Percentiles rank a stretch among this genome's conserved stretches.
Evolutionary conservation across 345 rosid species (phyloP).

Genomic region (Salix purpurea): DNA sequence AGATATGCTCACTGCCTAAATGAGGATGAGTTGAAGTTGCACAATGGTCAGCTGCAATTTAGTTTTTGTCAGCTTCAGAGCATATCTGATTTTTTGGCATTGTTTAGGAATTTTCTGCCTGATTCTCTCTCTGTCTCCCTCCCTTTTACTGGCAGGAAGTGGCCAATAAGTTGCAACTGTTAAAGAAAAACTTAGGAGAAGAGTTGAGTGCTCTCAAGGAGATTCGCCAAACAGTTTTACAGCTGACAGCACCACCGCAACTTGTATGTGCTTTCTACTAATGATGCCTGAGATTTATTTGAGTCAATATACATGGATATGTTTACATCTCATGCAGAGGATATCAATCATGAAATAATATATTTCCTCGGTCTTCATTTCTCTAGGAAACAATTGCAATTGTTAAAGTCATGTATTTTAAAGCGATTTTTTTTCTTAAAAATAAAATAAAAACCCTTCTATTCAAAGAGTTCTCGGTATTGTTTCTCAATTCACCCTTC

Average conservation of each 20-base stretch:
- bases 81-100: neutral
- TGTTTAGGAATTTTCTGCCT: slow-evolving; percentile 4
- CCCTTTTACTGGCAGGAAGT: slow-evolving; percentile 52
- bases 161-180: slow-evolving; percentile 45
- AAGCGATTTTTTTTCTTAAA: neutral
- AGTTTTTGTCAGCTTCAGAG: neutral
- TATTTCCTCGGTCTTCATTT: neutral
- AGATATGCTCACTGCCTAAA: neutral
- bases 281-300: neutral
- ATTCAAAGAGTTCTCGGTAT: neutral
- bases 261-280: slow-evolving; percentile 47
- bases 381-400: neutral
- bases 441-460: neutral
- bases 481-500: neutral
- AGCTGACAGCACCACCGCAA: slow-evolving; percentile 62
- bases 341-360: neutral
- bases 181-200: slow-evolving; percentile 66
- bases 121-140: slow-evolving; percentile 5
- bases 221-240: slow-evolving; percentile 70
- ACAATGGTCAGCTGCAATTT: neutral
- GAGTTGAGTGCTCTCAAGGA: slow-evolving; percentile 55
- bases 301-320: neutral
- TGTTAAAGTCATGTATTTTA: neutral
- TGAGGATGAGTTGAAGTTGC: neutral
- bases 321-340: neutral